Conservation (phyloP, 176 grass and related monocot genomes). For the Poa pratensis region DNA sequence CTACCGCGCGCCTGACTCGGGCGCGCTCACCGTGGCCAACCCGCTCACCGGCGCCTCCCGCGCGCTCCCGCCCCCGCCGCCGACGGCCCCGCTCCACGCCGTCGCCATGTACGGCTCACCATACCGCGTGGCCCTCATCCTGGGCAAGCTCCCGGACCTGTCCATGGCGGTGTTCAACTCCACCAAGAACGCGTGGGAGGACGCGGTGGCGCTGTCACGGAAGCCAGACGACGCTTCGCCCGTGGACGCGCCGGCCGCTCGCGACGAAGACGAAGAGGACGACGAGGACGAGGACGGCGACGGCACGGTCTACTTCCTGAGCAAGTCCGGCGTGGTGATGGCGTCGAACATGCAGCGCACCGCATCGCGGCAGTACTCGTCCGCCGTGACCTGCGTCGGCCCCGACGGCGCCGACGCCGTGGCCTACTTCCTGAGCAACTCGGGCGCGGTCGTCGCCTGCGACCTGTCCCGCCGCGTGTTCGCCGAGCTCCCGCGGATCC, state of each 20-base stretch:
- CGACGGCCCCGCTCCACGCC: constrained; percentile 47
- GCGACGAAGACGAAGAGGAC: constrained; percentile 39
- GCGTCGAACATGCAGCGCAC: constrained; percentile 73
- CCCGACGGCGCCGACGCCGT: constrained; percentile 45
- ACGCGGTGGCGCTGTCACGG: constrained; percentile 42
- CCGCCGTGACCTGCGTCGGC: constrained; percentile 42
- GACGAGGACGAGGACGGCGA: constrained; percentile 42
- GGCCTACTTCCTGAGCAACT: constrained; percentile 70
- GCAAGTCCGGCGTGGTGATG: constrained; percentile 82
- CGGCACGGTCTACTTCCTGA: constrained; percentile 75
- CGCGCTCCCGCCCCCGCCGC: constrained; percentile 45
- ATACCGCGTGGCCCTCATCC: constrained; percentile 66
- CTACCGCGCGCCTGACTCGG: constrained; percentile 47
- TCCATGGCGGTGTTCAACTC: constrained; percentile 61
- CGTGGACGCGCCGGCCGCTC: neutral
- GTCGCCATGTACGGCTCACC: constrained; percentile 63
- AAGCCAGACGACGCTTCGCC: constrained; percentile 43
- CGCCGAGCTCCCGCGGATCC: constrained; percentile 67
- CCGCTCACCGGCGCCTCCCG: constrained; percentile 75
- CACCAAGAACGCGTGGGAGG: constrained; percentile 51
- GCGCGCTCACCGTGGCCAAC: constrained; percentile 64
- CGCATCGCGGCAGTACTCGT: constrained; percentile 69
- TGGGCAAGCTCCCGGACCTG: constrained; percentile 63
- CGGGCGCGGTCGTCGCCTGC: constrained; percentile 68
- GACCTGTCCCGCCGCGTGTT: constrained; percentile 56